Percentiles rank a stretch among this genome's conserved stretches.
phyloP scores from a whole-genome alignment of 2,329 filamentous ascomycete genomes.

The Drechslerella stenobrocha region DNA sequence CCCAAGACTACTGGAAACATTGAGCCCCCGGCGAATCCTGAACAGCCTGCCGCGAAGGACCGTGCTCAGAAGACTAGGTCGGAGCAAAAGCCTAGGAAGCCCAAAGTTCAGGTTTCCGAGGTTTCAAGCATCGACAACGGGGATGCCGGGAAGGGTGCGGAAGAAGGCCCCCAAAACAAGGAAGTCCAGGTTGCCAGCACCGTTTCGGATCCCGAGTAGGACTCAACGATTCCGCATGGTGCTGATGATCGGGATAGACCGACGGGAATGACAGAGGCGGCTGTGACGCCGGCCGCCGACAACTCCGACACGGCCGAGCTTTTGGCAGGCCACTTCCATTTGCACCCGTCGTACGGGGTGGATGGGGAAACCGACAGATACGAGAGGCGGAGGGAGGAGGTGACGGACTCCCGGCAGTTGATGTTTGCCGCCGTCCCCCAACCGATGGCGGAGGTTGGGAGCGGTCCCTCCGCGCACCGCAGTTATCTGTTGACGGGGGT shows the following conservation, averaged over 20 bases:
- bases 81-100: no score
- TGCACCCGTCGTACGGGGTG: constrained; percentile 4
- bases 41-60: no score
- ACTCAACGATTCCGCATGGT: background rate
- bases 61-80: no score
- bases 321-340: constrained; percentile 9
- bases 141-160: no score
- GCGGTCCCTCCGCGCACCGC: background rate
- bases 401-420: background rate
- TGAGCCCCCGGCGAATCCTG: no score
- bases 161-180: no score
- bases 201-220: background rate
- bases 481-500: background rate
- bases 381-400: background rate
- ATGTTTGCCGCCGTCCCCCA: background rate
- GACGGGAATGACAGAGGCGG: background rate
- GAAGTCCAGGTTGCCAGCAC: no score
- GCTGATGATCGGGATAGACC: no score
- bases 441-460: background rate
- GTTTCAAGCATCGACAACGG: no score
- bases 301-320: constrained; percentile 4
- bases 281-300: background rate
- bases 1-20: no score
- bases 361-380: background rate
- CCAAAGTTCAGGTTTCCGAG: no score